phyloP scores from a whole-genome alignment of 1,284 basidiomycete genomes.

The Fomitopsis betulina region DNA sequence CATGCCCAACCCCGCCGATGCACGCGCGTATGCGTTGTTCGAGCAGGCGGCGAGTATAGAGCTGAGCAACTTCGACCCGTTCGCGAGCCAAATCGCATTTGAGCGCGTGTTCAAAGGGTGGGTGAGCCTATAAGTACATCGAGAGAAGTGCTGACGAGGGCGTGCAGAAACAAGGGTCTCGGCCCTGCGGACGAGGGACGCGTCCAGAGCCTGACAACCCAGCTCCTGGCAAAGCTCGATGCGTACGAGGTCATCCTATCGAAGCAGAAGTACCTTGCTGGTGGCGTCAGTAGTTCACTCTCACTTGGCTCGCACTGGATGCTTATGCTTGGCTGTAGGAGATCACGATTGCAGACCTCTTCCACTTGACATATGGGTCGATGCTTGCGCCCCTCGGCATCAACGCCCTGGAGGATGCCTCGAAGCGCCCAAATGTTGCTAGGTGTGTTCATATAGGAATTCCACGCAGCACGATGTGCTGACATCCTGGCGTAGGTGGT shows the following conservation, averaged over 20 bases:
- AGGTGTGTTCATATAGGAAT: slow-evolving; percentile 12
- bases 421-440: slow-evolving; percentile 26
- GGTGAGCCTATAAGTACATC: slow-evolving; percentile 1
- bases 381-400: slow-evolving; percentile 18
- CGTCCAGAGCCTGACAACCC: neutral
- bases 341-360: slow-evolving; percentile 47
- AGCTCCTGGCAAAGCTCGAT: slow-evolving; percentile 32
- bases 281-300: slow-evolving; percentile 31
- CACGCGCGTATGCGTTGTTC: slow-evolving; percentile 39
- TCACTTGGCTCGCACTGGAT: neutral
- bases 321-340: slow-evolving; percentile 20
- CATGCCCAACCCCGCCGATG: slow-evolving; percentile 27
- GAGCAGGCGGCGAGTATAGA: slow-evolving; percentile 57
- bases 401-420: slow-evolving; percentile 17
- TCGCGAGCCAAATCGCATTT: slow-evolving; percentile 31
- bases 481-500: slow-evolving; percentile 25
- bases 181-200: neutral
- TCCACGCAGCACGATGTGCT: neutral
- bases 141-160: neutral
- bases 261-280: slow-evolving; percentile 43
- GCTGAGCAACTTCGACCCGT: slow-evolving; percentile 45
- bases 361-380: slow-evolving; percentile 44
- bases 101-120: slow-evolving; percentile 48
- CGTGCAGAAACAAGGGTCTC: neutral
- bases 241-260: slow-evolving; percentile 41